A percentile compares a stretch with the other conserved stretches of the same genome.
phyloP scores from a whole-genome alignment of 2,329 filamentous ascomycete genomes.

The Trichoderma afroharzianum region DNA sequence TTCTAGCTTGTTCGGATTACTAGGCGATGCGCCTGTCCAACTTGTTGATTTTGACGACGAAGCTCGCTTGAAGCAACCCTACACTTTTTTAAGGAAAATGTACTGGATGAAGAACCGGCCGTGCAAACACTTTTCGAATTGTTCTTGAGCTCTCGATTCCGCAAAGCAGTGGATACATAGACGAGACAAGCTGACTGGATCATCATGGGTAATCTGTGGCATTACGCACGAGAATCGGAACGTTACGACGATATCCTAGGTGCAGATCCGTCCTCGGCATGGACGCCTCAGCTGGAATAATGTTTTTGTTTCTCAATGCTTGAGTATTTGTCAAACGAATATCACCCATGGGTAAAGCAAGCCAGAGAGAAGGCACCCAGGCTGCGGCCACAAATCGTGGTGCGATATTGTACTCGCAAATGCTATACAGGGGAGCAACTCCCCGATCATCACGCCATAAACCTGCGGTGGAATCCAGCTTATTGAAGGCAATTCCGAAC shows the following conservation, averaged over 20 bases:
- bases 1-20: not conserved
- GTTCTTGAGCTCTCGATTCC: not conserved
- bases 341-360: slow-evolving; percentile 8
- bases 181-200: not conserved
- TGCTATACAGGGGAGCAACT: not conserved
- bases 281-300: not conserved
- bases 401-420: slow-evolving; percentile 2
- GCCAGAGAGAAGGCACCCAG: not conserved
- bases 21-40: not conserved
- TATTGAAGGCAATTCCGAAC: not conserved
- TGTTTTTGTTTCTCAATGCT: not conserved
- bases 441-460: not conserved
- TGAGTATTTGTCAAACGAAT: not conserved
- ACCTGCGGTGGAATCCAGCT: not conserved
- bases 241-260: not conserved
- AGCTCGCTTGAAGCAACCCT: not conserved
- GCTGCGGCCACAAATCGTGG: not conserved
- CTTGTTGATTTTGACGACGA: not conserved
- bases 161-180: not conserved
- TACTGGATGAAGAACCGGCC: not conserved
- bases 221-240: not conserved
- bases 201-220: not conserved
- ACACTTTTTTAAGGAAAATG: not conserved
- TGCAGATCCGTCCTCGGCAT: not conserved
- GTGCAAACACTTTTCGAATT: not conserved